Percentiles rank a stretch among this genome's conserved stretches.
Evolutionary conservation across 768 basidiomycete genomes (phyloP).

Genomic region (Filobasidium floriforme): DNA sequence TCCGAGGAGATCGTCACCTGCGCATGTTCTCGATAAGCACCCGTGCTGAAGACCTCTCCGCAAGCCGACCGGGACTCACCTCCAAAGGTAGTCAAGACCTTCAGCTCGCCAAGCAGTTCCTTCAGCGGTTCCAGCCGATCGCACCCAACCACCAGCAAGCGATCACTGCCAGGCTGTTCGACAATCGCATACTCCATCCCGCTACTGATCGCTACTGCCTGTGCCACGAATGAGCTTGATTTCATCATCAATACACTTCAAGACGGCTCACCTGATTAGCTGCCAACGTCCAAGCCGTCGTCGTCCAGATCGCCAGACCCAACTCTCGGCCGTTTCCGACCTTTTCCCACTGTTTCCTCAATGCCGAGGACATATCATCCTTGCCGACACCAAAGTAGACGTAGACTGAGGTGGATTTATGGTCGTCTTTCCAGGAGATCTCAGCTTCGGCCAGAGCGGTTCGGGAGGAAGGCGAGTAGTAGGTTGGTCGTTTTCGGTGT

Average conservation of each 20-base stretch:
- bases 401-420: slow-evolving; percentile 79
- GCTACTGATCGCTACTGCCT: slow-evolving; percentile 83
- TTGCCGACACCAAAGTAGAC: slow-evolving; percentile 62
- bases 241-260: background rate
- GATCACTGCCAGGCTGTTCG: slow-evolving; percentile 16
- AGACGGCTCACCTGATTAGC: slow-evolving; percentile 71
- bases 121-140: slow-evolving; percentile 44
- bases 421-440: slow-evolving; percentile 78
- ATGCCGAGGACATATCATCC: slow-evolving; percentile 30
- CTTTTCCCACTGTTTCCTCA: slow-evolving; percentile 25
- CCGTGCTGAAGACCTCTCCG: background rate
- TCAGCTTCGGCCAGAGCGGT: slow-evolving; percentile 95
- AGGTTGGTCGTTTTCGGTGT: slow-evolving; percentile 76
- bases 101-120: slow-evolving; percentile 39
- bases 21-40: background rate
- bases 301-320: slow-evolving; percentile 82
- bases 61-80: slow-evolving; percentile 34
- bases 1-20: slow-evolving; percentile 56
- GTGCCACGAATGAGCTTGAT: slow-evolving; percentile 9
- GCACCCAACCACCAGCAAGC: slow-evolving; percentile 44
- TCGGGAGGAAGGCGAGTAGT: slow-evolving; percentile 89
- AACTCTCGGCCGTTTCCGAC: slow-evolving; percentile 38
- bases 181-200: slow-evolving; percentile 56
- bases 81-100: slow-evolving; percentile 35
- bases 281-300: slow-evolving; percentile 93